Conservation (phyloP, 2,329 filamentous ascomycete genomes). For the Pseudocercospora cruenta region DNA sequence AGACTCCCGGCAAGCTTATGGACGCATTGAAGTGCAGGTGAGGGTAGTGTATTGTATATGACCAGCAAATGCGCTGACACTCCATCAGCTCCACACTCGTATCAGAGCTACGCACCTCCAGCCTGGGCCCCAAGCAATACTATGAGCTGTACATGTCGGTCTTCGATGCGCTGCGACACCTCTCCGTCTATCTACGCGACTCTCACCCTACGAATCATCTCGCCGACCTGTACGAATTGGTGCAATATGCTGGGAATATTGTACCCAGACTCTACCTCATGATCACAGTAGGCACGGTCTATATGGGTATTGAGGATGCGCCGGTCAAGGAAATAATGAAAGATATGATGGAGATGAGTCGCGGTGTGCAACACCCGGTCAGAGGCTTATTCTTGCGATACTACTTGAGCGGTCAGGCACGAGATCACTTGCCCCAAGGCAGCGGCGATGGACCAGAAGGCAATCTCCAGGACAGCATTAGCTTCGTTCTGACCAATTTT, state of each 20-base stretch:
- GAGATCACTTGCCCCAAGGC: conserved; percentile 81
- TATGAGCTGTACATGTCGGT: conserved; percentile 99
- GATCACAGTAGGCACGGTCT: conserved; percentile 98
- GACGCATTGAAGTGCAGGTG: conserved; percentile 99
- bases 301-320: conserved; percentile 98
- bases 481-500: conserved; percentile 97
- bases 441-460: conserved; percentile 89
- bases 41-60: conserved; percentile 37
- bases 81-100: conserved; percentile 84
- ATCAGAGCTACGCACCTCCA: conserved; percentile 96
- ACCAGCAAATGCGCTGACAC: conserved; percentile 22
- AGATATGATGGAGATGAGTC: conserved; percentile 99
- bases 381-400: conserved; percentile 94
- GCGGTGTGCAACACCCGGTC: conserved; percentile 94
- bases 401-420: conserved; percentile 91
- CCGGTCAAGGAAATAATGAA: conserved; percentile 99
- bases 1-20: conserved; percentile 98
- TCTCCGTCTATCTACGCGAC: conserved; percentile 94
- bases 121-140: conserved; percentile 97
- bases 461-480: conserved; percentile 95
- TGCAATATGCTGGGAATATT: conserved; percentile 98
- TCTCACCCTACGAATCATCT: conserved; percentile 98
- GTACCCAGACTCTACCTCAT: conserved; percentile 95
- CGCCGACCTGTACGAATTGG: conserved; percentile 94
- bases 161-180: conserved; percentile 94